Base-by-base conservation (phyloP, 176 grass and related monocot species). In the Chloris gayana region DNA sequence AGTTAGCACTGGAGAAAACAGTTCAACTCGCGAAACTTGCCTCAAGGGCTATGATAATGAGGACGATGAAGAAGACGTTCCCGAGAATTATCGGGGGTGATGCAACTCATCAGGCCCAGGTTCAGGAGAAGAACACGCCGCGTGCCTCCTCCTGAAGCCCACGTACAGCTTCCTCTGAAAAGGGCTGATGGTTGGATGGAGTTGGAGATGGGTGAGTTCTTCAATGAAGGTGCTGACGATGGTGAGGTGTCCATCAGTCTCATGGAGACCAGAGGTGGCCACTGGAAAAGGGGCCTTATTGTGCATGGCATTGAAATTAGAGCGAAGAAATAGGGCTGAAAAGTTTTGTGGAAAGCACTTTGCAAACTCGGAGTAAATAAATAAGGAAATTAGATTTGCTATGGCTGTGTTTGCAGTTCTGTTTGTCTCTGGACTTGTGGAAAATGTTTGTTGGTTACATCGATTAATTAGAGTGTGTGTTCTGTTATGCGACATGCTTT, bases 281-380 rank as follows among this genome's bases (percentile, higher is more conserved):
- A 75, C 7, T 85, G 81, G 84, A 92, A 90, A 83, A 71, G 27
- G n/a, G 90, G 93, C 10, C 70, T 96, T 27, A 83, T 88, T 77
- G 9, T 96, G 33, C 30, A 85, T 42, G 93, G 90, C 41, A 84
- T 92, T 81, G 87, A 96, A 60, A 84, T 96, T n/a, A 88, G 90
- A 62, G 81, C 69, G 29, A 93, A 93, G 72, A 32, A 74, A 19
- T 91, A 79, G 35, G 12, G 24, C n/a, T 21, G 9, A 15, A 35
- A 38, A 11, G 30, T 56, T 63, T 4, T 9, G n/a, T 17, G 64
- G 29, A 51, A 14, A 27, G 22, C 49, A 18, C 15, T 64, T 64
- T 77, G 59, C 5, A n/a, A 27, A 14, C 41, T 45, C 24, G 0
- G 9, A 39, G 32, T 50, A 66, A 46, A 35, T 32, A 56, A 80